Percentiles rank a stretch among this genome's conserved stretches.
Conservation (phyloP, 2,329 filamentous ascomycete genomes). For the Fusarium xyrophilum region DNA sequence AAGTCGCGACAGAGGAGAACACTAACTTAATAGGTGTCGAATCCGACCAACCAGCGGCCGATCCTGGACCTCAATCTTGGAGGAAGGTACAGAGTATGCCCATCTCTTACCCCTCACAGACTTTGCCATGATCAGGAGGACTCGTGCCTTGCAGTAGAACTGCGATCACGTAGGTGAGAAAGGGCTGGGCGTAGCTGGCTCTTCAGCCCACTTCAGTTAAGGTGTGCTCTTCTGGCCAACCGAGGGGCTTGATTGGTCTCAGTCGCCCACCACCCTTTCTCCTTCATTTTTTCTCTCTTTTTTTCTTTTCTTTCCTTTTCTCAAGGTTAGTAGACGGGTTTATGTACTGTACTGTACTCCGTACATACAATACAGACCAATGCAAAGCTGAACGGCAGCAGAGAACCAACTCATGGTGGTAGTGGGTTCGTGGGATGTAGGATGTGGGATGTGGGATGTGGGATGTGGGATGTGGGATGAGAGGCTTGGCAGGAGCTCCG, state of each 20-base stretch:
- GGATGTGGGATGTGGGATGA: slow-evolving; percentile 1
- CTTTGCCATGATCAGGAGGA: slow-evolving; percentile 10
- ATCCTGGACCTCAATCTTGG: slow-evolving; percentile 4
- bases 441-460: background rate
- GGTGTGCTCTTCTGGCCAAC: slow-evolving; percentile 17
- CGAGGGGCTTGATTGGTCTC: slow-evolving; percentile 12
- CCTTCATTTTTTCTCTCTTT: background rate
- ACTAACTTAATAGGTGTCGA: background rate
- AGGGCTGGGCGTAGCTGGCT: slow-evolving; percentile 8
- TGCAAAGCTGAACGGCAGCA: background rate
- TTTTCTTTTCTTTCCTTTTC: background rate
- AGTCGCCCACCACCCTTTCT: slow-evolving; percentile 21
- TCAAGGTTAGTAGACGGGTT: background rate
- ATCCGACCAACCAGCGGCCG: slow-evolving; percentile 26
- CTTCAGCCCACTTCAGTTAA: slow-evolving; percentile 22
- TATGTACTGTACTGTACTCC: background rate
- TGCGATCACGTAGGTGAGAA: slow-evolving; percentile 5
- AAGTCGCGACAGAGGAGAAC: slow-evolving; percentile 2
- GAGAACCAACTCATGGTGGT: background rate
- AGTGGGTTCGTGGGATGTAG: slow-evolving; percentile 1
- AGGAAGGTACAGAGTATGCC: too few species aligned
- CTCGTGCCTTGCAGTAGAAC: slow-evolving; percentile 37
- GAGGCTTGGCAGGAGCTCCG: slow-evolving; percentile 1
- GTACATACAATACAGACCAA: background rate
- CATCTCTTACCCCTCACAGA: slow-evolving; percentile 25